Evolutionary conservation across 2,329 filamentous ascomycete genomes (phyloP).

Genomic region (Gliomastix tumulicola): DNA sequence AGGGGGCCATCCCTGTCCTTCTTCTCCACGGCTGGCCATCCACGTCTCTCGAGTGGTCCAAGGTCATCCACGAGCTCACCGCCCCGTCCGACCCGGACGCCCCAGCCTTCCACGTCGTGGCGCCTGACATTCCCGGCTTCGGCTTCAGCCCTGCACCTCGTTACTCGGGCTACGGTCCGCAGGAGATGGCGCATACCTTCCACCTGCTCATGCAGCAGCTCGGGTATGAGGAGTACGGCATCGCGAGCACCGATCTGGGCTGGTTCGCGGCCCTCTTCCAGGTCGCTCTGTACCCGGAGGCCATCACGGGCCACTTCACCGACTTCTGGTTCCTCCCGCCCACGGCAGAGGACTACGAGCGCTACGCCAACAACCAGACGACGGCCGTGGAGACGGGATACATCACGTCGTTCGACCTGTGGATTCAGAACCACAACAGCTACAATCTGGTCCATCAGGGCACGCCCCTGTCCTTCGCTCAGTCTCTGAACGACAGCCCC

Average conservation of each 20-base stretch:
- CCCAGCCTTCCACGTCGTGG: constrained; percentile 1
- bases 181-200: background rate
- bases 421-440: background rate
- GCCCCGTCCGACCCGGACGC: background rate
- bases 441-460: constrained; percentile 1
- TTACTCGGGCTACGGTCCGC: constrained; percentile 1
- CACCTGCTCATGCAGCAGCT: constrained; percentile 1
- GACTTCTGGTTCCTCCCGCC: constrained; percentile 11
- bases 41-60: constrained; percentile 1
- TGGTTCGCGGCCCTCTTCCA: constrained; percentile 2
- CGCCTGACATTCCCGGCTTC: constrained; percentile 3
- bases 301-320: constrained; percentile 21
- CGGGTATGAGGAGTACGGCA: constrained; percentile 4
- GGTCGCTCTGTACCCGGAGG: background rate
- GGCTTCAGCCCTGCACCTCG: constrained; percentile 5
- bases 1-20: constrained; percentile 5
- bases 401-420: background rate
- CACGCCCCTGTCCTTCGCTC: constrained; percentile 1
- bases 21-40: constrained; percentile 8
- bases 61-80: constrained; percentile 1
- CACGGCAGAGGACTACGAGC: constrained; percentile 1
- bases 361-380: constrained; percentile 2
- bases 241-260: constrained; percentile 3
- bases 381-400: constrained; percentile 1
- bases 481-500: constrained; percentile 4